These are phyloP conservation scores for Ceriops tagal DNA, from an alignment of 345 rosid genomes.

Conservation along the genomic window DNA sequence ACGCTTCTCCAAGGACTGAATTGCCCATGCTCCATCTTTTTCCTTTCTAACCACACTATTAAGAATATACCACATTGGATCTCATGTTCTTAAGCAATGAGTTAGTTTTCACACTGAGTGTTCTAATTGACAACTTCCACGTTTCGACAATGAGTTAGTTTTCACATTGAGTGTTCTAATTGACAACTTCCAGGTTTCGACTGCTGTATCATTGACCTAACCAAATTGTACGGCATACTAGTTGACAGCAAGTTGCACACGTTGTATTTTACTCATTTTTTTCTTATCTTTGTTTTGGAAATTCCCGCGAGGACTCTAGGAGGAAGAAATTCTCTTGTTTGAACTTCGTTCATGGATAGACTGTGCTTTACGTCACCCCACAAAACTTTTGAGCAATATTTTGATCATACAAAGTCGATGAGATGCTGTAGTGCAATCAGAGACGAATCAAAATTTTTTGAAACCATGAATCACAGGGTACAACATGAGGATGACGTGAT, in stretches of 20 bases:
- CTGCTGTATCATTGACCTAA: conserved; percentile 26
- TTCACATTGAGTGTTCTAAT: conserved; percentile 4
- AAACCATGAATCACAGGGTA: too few species aligned
- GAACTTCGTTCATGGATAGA: too few species aligned
- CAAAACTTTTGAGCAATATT: neutral
- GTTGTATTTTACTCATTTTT: neutral
- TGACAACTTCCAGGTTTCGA: conserved; percentile 15
- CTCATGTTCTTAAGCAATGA: conserved; percentile 9
- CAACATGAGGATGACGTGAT: neutral
- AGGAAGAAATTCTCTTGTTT: too few species aligned
- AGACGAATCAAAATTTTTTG: too few species aligned
- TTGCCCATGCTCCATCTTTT: conserved; percentile 8
- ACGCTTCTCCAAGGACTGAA: conserved; percentile 25
- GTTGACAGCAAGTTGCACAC: neutral
- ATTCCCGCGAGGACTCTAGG: neutral
- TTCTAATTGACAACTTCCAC: conserved; percentile 14
- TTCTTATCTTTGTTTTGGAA: neutral
- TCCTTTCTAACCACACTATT: conserved; percentile 16
- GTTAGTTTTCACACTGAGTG: conserved; percentile 5
- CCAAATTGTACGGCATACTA: neutral
- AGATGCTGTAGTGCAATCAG: too few species aligned
- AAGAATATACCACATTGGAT: conserved; percentile 13
- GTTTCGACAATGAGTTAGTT: conserved; percentile 16
- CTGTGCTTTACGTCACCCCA: neutral
- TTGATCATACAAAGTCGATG: neutral